Evolutionary conservation across 2,329 filamentous ascomycete genomes (phyloP).

Genomic region (Coniochaeta sp.): DNA sequence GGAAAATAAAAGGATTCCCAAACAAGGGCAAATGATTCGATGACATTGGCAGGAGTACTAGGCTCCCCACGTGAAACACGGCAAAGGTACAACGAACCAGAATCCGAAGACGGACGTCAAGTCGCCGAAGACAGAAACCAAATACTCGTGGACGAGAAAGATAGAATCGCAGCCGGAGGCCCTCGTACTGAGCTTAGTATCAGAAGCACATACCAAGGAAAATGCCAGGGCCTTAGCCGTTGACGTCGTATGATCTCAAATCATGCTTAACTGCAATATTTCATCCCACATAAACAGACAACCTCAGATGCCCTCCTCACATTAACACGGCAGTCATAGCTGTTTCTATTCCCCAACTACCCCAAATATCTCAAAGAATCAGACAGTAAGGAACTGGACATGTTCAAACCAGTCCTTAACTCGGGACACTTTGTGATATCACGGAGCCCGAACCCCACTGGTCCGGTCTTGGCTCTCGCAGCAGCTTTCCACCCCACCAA

Average conservation of each 20-base stretch:
- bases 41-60: background rate
- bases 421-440: background rate
- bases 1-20: conserved; percentile 26
- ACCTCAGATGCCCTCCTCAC: background rate
- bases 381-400: background rate
- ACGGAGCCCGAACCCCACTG: background rate
- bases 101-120: background rate
- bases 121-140: background rate
- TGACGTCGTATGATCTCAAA: background rate
- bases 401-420: conserved; percentile 1
- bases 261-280: background rate
- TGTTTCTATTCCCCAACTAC: background rate
- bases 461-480: background rate
- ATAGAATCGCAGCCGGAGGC: no score
- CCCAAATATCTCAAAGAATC: background rate
- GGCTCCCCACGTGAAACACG: no score
- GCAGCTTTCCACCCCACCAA: conserved; percentile 6
- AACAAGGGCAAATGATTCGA: conserved; percentile 8
- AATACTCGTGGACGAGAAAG: background rate
- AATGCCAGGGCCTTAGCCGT: background rate
- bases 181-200: no score
- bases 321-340: background rate
- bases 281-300: background rate
- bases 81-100: no score
- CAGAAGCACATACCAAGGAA: no score